Base-by-base conservation (phyloP, 208 protist species). In the Trypanosoma boissoni region DNA sequence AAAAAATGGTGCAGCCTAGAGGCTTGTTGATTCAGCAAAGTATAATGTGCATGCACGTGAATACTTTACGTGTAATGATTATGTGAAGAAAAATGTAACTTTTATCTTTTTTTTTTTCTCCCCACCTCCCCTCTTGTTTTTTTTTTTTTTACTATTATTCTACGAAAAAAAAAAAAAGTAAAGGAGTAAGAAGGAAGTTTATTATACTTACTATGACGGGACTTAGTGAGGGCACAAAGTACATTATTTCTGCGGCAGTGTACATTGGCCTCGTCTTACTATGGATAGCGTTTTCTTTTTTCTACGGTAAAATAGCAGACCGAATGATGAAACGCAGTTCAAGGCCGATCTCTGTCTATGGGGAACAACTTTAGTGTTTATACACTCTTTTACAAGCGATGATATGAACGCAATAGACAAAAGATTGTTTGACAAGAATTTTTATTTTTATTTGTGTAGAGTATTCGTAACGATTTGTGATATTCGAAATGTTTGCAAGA, bases 261-360 rank as follows among this genome's bases (percentile, higher is more conserved):
- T 87, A 82, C 44, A 51, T 83, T 37, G 73, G 27, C 14, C 71
- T 83, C 5, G 67, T 65, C 0, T 34, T 41, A 0, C 52, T 87
- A 3, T 85, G 78, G 58, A 66, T 76, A 16, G 70, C 41, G 2
- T 78, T 86, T 56, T 86, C 59, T 39, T 72, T 78, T 18, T 27
- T 84, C 0, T 85, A 81, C 45, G 67, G 64, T 16, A 73, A 61
- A 24, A 72, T 84, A 39, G 67, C 68, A 0, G 76, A 85, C 31
- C 71, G 68, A 18, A 79, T 57, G 46, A 29, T 76, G 69, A 53
- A 12, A 26, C 42, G 24, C 3, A 48, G 41, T 20, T 8, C 51
- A 52, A 3, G 56, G 49, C 21, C 57, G 61, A 42, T 66, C 0
- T 66, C 75, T 24, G 53, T 34, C 10, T 78, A 73, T 21, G 64